These are phyloP conservation scores for Spathaspora sp. DNA, from an alignment of 1,139 yeast species.

Conservation along the genomic window DNA sequence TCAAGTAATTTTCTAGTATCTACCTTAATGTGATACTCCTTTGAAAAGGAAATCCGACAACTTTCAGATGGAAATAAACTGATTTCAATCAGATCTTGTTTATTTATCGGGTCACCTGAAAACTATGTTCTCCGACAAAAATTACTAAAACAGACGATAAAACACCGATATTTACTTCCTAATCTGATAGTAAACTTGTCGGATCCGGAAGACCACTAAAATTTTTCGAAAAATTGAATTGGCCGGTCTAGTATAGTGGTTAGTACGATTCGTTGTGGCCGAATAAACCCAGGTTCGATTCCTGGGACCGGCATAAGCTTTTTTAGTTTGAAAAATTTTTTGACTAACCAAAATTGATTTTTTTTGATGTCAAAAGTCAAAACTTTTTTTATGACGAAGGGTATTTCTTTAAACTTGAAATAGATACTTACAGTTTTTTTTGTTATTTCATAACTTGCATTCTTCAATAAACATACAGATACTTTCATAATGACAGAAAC, in stretches of 20 bases:
- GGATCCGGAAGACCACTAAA: not conserved
- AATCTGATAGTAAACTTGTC: not conserved
- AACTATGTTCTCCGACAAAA: not conserved
- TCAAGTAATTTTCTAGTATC: too few species aligned
- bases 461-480: not conserved
- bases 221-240: conserved; percentile 2
- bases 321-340: conserved; percentile 4
- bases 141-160: not conserved
- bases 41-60: too few species aligned
- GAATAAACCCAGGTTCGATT: conserved; percentile 48
- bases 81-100: not conserved
- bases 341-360: not conserved
- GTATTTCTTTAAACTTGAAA: not conserved
- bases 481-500: conserved; percentile 9
- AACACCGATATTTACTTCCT: not conserved
- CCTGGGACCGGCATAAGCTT: conserved; percentile 42
- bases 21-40: too few species aligned
- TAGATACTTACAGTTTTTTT: not conserved
- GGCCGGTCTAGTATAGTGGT: conserved; percentile 48
- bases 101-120: conserved; percentile 1
- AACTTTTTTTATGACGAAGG: not conserved
- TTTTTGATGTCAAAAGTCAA: not conserved
- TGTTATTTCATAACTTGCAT: not conserved
- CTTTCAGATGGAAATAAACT: too few species aligned
- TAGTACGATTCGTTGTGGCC: conserved; percentile 49